Conservation (phyloP, 164 flowering plant species). For the Umbellularia californica region DNA sequence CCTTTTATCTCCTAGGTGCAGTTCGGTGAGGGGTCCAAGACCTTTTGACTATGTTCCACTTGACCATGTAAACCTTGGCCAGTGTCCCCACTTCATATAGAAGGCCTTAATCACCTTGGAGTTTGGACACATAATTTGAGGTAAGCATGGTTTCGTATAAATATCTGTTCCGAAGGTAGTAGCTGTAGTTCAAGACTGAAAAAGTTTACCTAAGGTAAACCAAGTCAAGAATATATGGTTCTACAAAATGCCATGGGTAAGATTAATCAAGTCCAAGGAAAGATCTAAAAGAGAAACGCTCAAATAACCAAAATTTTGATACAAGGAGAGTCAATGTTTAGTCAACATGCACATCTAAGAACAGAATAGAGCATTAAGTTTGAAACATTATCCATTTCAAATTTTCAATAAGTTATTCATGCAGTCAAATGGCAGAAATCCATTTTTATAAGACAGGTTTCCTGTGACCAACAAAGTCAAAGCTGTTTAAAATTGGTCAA, state of each 20-base stretch:
- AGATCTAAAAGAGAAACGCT: not conserved
- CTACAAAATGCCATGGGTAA: not conserved
- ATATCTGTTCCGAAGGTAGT: not conserved
- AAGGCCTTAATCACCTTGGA: no score
- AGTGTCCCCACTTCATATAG: no score
- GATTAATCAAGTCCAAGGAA: not conserved
- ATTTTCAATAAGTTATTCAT: no score
- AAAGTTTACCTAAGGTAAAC: not conserved
- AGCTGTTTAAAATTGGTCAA: not conserved
- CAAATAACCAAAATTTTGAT: not conserved
- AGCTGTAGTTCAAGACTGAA: not conserved
- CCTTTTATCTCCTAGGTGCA: no score
- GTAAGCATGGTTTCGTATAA: no score
- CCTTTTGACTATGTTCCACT: no score
- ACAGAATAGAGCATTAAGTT: not conserved
- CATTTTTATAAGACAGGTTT: not conserved
- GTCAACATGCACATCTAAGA: no score
- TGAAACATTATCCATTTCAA: not conserved
- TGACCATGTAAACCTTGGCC: no score
- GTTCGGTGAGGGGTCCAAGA: no score
- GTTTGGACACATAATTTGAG: no score
- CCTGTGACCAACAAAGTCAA: not conserved
- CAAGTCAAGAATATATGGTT: not conserved
- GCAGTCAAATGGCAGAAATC: not conserved
- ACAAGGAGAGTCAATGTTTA: not conserved